Evolutionary conservation across 352 stramenopile species (phyloP), one percentile per base, ranked within the genome.

Genomic region (Globisporangium irregulare): DNA sequence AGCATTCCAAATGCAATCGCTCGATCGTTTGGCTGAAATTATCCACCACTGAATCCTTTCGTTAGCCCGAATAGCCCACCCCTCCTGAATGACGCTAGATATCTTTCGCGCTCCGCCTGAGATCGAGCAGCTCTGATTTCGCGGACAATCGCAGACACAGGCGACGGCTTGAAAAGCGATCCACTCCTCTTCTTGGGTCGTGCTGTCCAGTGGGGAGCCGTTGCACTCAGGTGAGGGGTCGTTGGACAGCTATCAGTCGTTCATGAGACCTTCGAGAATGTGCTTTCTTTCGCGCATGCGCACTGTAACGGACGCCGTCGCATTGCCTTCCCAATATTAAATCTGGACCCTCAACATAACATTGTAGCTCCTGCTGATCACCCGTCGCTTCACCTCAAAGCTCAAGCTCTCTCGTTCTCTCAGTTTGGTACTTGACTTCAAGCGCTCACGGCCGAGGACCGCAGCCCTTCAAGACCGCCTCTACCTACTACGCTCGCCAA

Each of bases 231-330:
- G 4, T 0, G 38, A 20, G 14, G 38, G 38, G 38, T 20, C 14
- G 38, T 48, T 48, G 38, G 38, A 48, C 38, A 18, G 36, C 36
- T 15, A 48, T 32, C 29, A 38, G 32, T 38, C 8, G 38, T 20
- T 48, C 38, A 32, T 32, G 50, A 22, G 20, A 46, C 27, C 56
- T 62, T 62, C 20, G 20, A 62, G 20, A 62, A 20, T n/a, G 34
- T 34, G 34, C 32, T 32, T 63, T 63, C 54, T 63, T 63, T 51
- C 57, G 57, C 29, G 57, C 8, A 18, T 61, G 15, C 29, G 15
- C 18, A 18, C 4, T 20, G 56, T 32, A 62, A 62, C 57, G n/a
- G 57, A 62, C 34, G n/a, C 15, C 27, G 55, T 50, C 15, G 41
- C 14, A 50, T n/a, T 20, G 15, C 27, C 32, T 9, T 43, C 24